Percentiles rank a stretch among this genome's conserved stretches.
phyloP scores from a whole-genome alignment of 805 yeast species.

The Metschnikowia baotianmanensis region DNA sequence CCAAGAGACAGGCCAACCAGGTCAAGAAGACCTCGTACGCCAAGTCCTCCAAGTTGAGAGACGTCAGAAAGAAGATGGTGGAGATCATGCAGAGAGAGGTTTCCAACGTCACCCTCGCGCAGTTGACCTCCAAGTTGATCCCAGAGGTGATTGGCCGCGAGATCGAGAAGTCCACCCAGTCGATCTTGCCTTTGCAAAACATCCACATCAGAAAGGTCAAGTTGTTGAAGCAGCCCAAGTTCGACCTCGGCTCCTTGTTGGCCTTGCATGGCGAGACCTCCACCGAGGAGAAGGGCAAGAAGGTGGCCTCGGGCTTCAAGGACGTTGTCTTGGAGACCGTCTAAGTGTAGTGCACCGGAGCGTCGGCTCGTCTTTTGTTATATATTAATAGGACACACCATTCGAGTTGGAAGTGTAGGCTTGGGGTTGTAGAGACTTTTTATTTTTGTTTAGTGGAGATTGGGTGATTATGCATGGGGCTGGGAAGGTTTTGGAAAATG shows the following conservation, averaged over 20 bases:
- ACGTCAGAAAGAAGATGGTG: constrained; percentile 93
- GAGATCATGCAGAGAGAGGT: constrained; percentile 98
- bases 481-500: too few species aligned
- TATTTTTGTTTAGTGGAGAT: too few species aligned
- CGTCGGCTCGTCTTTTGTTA: constrained; percentile 17
- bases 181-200: constrained; percentile 96
- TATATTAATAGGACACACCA: constrained; percentile 18
- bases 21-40: constrained; percentile 97
- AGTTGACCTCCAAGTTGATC: constrained; percentile 93
- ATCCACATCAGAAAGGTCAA: constrained; percentile 99
- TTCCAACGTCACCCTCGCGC: constrained; percentile 90
- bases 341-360: constrained; percentile 36
- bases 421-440: background rate
- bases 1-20: constrained; percentile 96
- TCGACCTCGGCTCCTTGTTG: constrained; percentile 94
- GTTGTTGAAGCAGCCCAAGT: constrained; percentile 97
- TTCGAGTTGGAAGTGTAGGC: constrained; percentile 4
- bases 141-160: constrained; percentile 99
- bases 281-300: constrained; percentile 92
- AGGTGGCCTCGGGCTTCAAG: constrained; percentile 96
- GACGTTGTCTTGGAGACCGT: constrained; percentile 98
- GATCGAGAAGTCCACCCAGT: constrained; percentile 92
- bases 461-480: too few species aligned
- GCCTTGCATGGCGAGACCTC: constrained; percentile 96
- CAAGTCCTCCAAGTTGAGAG: constrained; percentile 95